Percentiles rank a stretch among this genome's conserved stretches.
Conservation (phyloP, 345 rosid genomes). For the Salix udensis region DNA sequence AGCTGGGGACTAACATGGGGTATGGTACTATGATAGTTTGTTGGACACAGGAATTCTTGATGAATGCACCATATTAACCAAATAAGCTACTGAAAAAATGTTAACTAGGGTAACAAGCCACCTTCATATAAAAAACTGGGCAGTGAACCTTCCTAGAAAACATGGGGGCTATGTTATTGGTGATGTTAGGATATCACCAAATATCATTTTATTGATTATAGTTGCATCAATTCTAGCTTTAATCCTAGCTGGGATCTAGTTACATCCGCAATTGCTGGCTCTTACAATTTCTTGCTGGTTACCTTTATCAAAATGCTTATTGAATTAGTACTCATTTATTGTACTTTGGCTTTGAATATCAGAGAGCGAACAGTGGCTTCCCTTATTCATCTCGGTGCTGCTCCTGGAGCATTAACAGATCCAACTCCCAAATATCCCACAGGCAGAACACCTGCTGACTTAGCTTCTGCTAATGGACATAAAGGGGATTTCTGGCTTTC, state of each 20-base stretch:
- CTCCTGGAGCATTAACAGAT: conserved; percentile 76
- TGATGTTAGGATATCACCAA: neutral
- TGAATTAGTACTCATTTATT: neutral
- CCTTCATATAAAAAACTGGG: neutral
- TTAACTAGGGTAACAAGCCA: neutral
- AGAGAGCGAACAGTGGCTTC: conserved; percentile 75
- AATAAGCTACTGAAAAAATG: neutral
- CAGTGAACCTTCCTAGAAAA: neutral
- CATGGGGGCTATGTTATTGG: neutral
- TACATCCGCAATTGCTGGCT: neutral
- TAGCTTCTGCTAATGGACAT: conserved; percentile 78
- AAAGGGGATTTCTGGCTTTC: conserved; percentile 96
- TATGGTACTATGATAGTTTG: neutral
- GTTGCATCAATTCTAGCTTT: neutral
- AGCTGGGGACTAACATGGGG: neutral
- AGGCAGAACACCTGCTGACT: conserved; percentile 77
- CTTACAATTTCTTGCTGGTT: neutral
- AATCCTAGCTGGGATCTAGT: neutral
- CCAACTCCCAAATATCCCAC: conserved; percentile 64
- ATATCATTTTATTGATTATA: neutral
- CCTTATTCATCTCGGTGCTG: conserved; percentile 72
- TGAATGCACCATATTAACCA: neutral
- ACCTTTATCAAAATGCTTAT: neutral
- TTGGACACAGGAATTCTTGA: neutral
- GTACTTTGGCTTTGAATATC: conserved; percentile 27